Conservation (phyloP, 768 basidiomycete genomes). For the Pilatotrama ljubarskyi region DNA sequence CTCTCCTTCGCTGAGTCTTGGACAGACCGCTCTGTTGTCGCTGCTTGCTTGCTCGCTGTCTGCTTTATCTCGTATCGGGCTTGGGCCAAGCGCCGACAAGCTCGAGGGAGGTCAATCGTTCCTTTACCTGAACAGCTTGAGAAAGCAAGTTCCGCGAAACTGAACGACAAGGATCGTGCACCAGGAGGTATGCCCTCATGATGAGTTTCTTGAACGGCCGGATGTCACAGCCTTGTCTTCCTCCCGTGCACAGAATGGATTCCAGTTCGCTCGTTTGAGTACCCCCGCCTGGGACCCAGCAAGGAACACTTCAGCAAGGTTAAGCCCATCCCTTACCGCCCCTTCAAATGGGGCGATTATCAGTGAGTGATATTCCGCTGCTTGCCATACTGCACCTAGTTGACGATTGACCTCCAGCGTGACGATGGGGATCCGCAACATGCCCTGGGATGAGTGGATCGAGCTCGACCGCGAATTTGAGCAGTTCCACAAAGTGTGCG, state of each 20-base stretch:
- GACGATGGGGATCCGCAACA: conserved; percentile 67
- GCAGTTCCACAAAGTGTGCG: conserved; percentile 56
- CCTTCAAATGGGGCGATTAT: conserved; percentile 62
- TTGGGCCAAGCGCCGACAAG: background rate
- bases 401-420: conserved; percentile 39
- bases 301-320: conserved; percentile 41
- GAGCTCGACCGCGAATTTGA: conserved; percentile 66
- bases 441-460: conserved; percentile 75
- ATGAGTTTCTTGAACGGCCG: background rate
- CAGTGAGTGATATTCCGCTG: conserved; percentile 42
- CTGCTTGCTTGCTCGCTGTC: background rate
- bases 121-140: background rate
- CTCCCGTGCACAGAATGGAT: conserved; percentile 47
- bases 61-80: background rate
- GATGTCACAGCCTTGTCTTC: background rate
- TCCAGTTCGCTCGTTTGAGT: conserved; percentile 46
- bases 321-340: conserved; percentile 62
- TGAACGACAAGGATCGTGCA: conserved; percentile 3
- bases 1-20: background rate
- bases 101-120: background rate
- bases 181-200: conserved; percentile 2
- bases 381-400: too few relatives aligned
- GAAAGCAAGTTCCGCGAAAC: background rate
- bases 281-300: conserved; percentile 49
- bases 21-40: background rate